These are phyloP conservation scores for Salix dunnii DNA, from an alignment of 345 rosid genomes.

Conservation along the genomic window DNA sequence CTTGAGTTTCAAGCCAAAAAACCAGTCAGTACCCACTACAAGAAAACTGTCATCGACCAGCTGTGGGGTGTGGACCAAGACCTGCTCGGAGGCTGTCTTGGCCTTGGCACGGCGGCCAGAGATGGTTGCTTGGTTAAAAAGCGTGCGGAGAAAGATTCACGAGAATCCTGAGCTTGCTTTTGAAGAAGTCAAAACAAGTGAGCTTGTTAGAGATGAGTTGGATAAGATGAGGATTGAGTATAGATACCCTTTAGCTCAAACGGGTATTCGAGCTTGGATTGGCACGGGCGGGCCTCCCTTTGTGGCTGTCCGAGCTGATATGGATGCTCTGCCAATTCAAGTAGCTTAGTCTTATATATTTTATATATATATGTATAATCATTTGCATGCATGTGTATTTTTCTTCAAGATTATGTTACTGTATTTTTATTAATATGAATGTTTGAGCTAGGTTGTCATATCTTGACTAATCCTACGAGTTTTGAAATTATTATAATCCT, in stretches of 20 bases:
- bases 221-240: slow-evolving; percentile 22
- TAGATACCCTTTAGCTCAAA: slow-evolving; percentile 21
- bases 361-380: background rate
- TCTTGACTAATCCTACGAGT: too few relatives aligned
- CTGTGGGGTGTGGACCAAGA: slow-evolving; percentile 26
- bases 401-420: background rate
- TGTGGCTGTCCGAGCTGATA: slow-evolving; percentile 26
- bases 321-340: slow-evolving; percentile 28
- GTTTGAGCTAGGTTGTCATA: too few relatives aligned
- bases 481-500: too few relatives aligned
- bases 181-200: slow-evolving; percentile 28
- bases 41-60: background rate
- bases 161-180: slow-evolving; percentile 28
- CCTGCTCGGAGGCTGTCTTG: slow-evolving; percentile 37
- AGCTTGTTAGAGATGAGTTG: slow-evolving; percentile 22
- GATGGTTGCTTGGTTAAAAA: slow-evolving; percentile 28
- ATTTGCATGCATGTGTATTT: background rate
- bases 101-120: slow-evolving; percentile 36
- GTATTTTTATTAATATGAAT: too few relatives aligned
- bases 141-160: slow-evolving; percentile 20
- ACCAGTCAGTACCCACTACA: slow-evolving; percentile 7
- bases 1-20: slow-evolving; percentile 16
- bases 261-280: slow-evolving; percentile 22
- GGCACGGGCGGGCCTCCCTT: slow-evolving; percentile 23
- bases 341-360: background rate